Base-by-base conservation (phyloP, 2,329 filamentous ascomycete species). In the Claviceps cyperi region DNA sequence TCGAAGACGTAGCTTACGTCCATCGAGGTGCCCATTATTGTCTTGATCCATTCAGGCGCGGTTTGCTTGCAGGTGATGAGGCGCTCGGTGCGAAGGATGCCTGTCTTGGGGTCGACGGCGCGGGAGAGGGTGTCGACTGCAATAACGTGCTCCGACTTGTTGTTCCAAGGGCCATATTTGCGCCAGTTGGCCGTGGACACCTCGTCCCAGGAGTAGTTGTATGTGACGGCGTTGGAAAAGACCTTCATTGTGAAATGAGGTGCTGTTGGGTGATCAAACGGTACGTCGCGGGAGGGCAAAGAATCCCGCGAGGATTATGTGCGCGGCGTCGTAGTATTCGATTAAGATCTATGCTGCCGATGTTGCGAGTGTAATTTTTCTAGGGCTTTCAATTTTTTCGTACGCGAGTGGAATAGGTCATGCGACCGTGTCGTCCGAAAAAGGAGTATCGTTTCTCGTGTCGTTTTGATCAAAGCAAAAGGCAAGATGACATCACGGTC, bases 111-210 rank as follows among this genome's bases (percentile, higher is more conserved):
- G 59, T 80, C 75, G 65, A 81, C 72, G 47, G 58, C 57, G 44
- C 92, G 86, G 49, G 81, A 84, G 60, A 98, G 70, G 14, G 91
- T 97, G 71, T 98, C 92, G 62, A 97, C 92, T 57, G 88, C 90
- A 57, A 94, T 81, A 57, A 98, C 92, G 68, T 98, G 92, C 40
- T 89, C 87, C n/a, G 86, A 90, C 71, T 95, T 92, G 67, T 96
- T 86, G 73, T 98, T 98, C 91, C 92, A 97, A 19, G 91, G 91
- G 62, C 88, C 94, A 71, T 98, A 98, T 69, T 98, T 98, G 59
- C 83, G 84, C 92, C 92, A 98, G 77, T 98, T 98, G 65, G 86
- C 89, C 14, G 88, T 89, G 24, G 89, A 95, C 37, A 98, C 92
- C 68, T 97, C 91, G 63, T 95, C 88, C 92, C 92, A 98, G 44